A percentile compares a stretch with the other conserved stretches of the same genome.
Evolutionary conservation across 148 eudicot genomes (phyloP).

Genomic region (Spergularia bocconei): DNA sequence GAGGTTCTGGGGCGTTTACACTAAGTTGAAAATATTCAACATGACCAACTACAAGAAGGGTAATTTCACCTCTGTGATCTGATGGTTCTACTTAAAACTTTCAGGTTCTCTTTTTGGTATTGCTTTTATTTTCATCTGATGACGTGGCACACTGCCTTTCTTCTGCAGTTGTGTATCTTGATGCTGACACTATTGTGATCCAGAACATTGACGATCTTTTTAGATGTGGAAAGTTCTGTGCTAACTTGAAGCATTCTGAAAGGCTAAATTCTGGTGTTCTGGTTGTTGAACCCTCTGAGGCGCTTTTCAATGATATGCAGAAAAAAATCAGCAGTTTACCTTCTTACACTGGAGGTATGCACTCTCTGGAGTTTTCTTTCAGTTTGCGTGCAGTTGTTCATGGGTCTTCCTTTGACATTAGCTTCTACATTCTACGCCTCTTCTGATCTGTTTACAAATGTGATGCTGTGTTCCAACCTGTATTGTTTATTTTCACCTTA

Average conservation of each 20-base stretch:
- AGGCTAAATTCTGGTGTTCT: constrained; percentile 97
- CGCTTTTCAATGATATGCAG: constrained; percentile 81
- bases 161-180: constrained; percentile 92
- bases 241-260: constrained; percentile 96
- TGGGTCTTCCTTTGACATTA: background rate
- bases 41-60: constrained; percentile 89
- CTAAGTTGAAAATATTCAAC: constrained; percentile 93
- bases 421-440: background rate
- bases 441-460: background rate
- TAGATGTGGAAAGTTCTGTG: constrained; percentile 90
- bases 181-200: constrained; percentile 95
- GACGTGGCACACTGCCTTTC: background rate
- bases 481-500: background rate
- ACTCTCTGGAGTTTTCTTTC: background rate
- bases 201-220: constrained; percentile 86
- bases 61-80: constrained; percentile 26
- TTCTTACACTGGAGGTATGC: constrained; percentile 94
- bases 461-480: background rate
- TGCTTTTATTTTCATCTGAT: background rate
- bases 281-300: constrained; percentile 91
- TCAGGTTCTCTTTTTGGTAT: background rate
- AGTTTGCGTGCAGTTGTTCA: background rate
- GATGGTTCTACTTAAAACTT: background rate
- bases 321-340: constrained; percentile 63
- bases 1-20: constrained; percentile 98